Percentiles rank a stretch among this genome's conserved stretches.
Evolutionary conservation across 2,329 filamentous ascomycete species (phyloP).

Genomic region (Neonectria hederae): DNA sequence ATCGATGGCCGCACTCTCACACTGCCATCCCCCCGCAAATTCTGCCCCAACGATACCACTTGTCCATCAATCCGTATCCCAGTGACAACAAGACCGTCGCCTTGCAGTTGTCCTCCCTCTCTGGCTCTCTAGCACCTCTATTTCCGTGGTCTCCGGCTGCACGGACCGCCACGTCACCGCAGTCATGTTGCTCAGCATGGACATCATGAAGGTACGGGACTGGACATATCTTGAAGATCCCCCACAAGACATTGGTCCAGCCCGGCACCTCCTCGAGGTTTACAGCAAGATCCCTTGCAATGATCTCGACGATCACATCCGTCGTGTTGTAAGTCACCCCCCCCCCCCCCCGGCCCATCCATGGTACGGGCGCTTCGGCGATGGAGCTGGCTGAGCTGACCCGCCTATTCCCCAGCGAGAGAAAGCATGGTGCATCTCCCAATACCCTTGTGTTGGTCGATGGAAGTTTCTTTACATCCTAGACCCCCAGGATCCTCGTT

Average conservation of each 20-base stretch:
- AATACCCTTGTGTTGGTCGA: slow-evolving; percentile 58
- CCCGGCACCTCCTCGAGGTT: slow-evolving; percentile 48
- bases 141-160: slow-evolving; percentile 4
- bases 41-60: slow-evolving; percentile 12
- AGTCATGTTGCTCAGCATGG: slow-evolving; percentile 42
- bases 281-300: slow-evolving; percentile 51
- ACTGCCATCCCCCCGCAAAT: slow-evolving; percentile 14
- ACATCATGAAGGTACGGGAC: slow-evolving; percentile 50
- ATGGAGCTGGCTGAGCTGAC: slow-evolving; percentile 20
- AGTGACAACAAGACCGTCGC: slow-evolving; percentile 28
- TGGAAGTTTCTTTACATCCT: slow-evolving; percentile 60
- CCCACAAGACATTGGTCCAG: slow-evolving; percentile 49
- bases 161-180: slow-evolving; percentile 1
- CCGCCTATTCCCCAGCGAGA: slow-evolving; percentile 50
- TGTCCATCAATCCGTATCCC: slow-evolving; percentile 12
- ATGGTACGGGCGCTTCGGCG: background rate
- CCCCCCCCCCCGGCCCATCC: background rate
- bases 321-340: slow-evolving; percentile 46
- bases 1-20: slow-evolving; percentile 22
- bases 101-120: slow-evolving; percentile 1
- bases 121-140: slow-evolving; percentile 11
- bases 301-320: slow-evolving; percentile 49
- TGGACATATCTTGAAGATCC: slow-evolving; percentile 51
- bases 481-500: slow-evolving; percentile 53
- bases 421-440: slow-evolving; percentile 56